Evolutionary conservation across 2,329 filamentous ascomycete genomes (phyloP), one percentile per base, ranked within the genome.

Genomic region (Colletotrichum lentis): DNA sequence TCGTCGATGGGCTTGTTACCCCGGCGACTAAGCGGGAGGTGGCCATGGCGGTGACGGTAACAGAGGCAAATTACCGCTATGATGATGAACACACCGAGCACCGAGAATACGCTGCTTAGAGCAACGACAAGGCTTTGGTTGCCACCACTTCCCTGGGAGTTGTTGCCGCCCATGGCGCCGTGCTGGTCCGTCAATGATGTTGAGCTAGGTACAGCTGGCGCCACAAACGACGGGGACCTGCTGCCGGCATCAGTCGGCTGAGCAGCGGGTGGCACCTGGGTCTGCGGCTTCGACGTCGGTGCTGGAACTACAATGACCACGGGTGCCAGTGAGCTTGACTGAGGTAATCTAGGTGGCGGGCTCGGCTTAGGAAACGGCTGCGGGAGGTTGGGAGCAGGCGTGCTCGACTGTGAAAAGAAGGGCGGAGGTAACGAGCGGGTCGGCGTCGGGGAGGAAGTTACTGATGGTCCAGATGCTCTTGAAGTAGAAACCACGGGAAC

Each of bases 1-100:
- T 90, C 88, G 70, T 85, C 83, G 67, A 90, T 88, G 14, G 88
- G 88, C 0, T 86, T 86, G 52, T 86, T 85, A 55, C 85, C 86
- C 20, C 65, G 61, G 58, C 81, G 80, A 71, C 86, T 81, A 63
- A 88, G 80, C 4, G 78, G 79, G 31, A 76, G 73, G 53, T 75
- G 79, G 54, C 73, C 73, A 16, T 57, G 50, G 49, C 80, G 80
- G 47, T 76, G 78, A 18, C 80, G 76, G 58, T 80, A 77, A 68
- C 78, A 82, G 43, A 80, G 72, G 53, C 83, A 73, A 3, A 80
- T 70, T 20, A 74, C 72, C 5, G 74, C 73, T 4, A 77, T 76
- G 22, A 78, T 65, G 58, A 82, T 56, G 18, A 80, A 71, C 37
- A 83, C 71, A 11, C 78, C 82, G 2, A 85, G 78, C 52, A 85